Evolutionary conservation across 306 rosid species (phyloP).

Genomic region (Acacia crassicarpa): DNA sequence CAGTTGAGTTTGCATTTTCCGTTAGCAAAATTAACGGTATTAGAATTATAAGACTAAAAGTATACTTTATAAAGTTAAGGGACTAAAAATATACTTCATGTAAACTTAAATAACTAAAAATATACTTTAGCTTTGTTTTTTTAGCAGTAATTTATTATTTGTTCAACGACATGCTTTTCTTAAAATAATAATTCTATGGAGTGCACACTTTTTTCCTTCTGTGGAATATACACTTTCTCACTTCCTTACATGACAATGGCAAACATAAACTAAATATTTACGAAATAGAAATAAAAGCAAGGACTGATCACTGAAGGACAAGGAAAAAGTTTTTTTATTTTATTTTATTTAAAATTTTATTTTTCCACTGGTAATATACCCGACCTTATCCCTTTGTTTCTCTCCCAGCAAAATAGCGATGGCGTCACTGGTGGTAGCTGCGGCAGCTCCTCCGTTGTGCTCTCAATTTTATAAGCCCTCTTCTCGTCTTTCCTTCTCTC

Average conservation of each 20-base stretch:
- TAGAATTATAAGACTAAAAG: too few relatives aligned
- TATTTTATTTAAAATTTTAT: too few relatives aligned
- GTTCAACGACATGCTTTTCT: background rate
- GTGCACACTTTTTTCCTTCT: background rate
- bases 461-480: constrained; percentile 32
- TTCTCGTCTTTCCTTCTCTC: constrained; percentile 64
- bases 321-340: background rate
- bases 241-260: background rate
- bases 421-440: constrained; percentile 65
- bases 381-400: constrained; percentile 35
- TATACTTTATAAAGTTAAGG: too few relatives aligned
- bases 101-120: too few relatives aligned
- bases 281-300: background rate
- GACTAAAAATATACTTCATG: too few relatives aligned
- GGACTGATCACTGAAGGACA: too few relatives aligned
- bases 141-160: too few relatives aligned
- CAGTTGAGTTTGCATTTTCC: too few relatives aligned
- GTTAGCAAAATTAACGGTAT: too few relatives aligned
- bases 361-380: background rate
- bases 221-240: background rate
- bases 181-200: background rate
- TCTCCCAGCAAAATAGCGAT: constrained; percentile 27
- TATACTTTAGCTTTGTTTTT: too few relatives aligned
- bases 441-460: constrained; percentile 50
- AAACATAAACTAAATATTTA: background rate